Percentiles rank a stretch among this genome's conserved stretches.
Evolutionary conservation across 371 early-diverging fungal species (phyloP).

Genomic region (Mucor circinelloides): DNA sequence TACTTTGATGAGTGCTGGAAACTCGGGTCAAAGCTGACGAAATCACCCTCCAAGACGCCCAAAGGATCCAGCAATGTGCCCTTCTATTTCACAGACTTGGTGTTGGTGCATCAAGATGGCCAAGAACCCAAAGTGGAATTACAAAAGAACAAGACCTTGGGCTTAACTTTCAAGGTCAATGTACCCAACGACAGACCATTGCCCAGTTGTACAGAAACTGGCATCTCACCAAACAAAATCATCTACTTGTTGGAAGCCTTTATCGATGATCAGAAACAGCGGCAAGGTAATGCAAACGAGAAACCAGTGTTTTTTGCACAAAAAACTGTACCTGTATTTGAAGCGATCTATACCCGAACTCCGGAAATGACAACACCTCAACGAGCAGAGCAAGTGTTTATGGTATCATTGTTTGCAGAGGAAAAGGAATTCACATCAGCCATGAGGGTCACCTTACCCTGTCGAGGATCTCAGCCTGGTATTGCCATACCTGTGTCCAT

Average conservation of each 20-base stretch:
- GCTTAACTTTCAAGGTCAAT: conserved; percentile 15
- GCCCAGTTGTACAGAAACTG: conserved; percentile 19
- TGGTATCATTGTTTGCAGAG: neutral
- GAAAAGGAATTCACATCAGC: conserved; percentile 6
- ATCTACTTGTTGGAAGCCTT: conserved; percentile 27
- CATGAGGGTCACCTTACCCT: conserved; percentile 25
- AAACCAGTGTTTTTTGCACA: conserved; percentile 16
- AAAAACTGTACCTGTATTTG: conserved; percentile 16
- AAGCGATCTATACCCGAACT: conserved; percentile 14
- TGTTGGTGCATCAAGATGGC: neutral
- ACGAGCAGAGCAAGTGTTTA: conserved; percentile 15
- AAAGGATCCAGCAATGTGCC: conserved; percentile 6
- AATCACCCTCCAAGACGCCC: neutral
- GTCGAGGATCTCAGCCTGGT: conserved; percentile 20
- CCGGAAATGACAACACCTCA: conserved; percentile 19
- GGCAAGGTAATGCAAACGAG: neutral
- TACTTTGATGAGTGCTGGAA: conserved; percentile 26
- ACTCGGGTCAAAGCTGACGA: conserved; percentile 8
- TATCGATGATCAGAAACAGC: conserved; percentile 7
- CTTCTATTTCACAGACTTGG: conserved; percentile 6
- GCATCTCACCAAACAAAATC: conserved; percentile 9
- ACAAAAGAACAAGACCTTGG: conserved; percentile 21
- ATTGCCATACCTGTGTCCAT: conserved; percentile 23
- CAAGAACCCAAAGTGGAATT: conserved; percentile 19
- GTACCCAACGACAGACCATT: conserved; percentile 23